Base-by-base conservation (phyloP, 352 stramenopile species). In the Phytophthora aleatoria region DNA sequence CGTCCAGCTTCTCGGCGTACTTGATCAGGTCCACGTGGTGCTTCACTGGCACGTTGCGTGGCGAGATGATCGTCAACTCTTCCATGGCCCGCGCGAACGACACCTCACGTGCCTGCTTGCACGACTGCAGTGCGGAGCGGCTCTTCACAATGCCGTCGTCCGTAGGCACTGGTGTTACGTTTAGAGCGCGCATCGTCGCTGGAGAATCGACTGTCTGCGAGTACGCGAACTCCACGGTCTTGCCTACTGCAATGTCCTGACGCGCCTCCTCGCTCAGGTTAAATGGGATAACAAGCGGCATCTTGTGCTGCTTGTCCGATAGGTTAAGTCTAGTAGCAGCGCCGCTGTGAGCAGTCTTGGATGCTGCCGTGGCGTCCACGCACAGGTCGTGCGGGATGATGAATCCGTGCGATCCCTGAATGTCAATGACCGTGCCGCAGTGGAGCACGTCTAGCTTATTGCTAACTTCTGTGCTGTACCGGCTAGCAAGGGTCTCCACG, bases 11-110 rank as follows among this genome's bases (percentile, higher is more conserved):
- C 63, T 90, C 85, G 20, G 85, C 85, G 62, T 92, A 92, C 80
- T 94, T 90, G 77, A 94, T 94, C 45, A 94, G 59, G 59, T 94
- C 85, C 38, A 94, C 73, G 62, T 82, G 80, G 59, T 90, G 81
- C 69, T 89, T 87, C 64, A 94, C 80, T 30, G 85, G 85, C 55
- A 87, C 71, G 69, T 92, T 79, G 57, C 85, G 83, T 35, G 83
- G 85, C 52, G 85, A 91, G 44, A 94, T 86, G 70, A 83, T 89
- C 69, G 74, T 91, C 51, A 94, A 65, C 26, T 82, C 78, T 38
- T 81, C 81, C 85, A 94, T 94, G 4, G 85, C 85, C 51, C 74
- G 71, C 5, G 85, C 85, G 52, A 94, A 94, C 16, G 82, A 89
- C 41, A 87, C 73, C 55, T 92, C 73, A 26, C 85, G 83, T 6